Conservation (phyloP, 768 basidiomycete genomes). For the Leucogyrophana mollusca region DNA sequence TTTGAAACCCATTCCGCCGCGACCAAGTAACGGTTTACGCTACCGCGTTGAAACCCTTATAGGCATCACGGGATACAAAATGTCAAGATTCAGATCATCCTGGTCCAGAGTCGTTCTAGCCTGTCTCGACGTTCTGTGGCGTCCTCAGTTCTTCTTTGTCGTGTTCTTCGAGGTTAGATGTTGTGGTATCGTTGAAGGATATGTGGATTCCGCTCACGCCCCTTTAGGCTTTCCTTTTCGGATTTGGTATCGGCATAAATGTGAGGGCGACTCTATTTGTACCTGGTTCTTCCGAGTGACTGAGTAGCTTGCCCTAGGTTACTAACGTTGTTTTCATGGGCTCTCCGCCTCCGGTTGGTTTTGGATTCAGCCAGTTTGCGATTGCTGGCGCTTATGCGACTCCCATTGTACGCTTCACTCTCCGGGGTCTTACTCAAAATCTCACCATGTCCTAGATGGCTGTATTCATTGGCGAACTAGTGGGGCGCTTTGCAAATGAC, state of each 20-base stretch:
- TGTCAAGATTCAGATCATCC: conserved; percentile 43
- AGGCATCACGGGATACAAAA: conserved; percentile 45
- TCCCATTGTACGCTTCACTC: conserved; percentile 34
- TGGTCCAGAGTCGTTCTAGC: conserved; percentile 35
- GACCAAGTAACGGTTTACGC: conserved; percentile 28
- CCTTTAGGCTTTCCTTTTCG: conserved; percentile 41
- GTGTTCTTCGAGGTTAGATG: conserved; percentile 37
- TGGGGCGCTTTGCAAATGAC: conserved; percentile 52
- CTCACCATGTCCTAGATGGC: conserved; percentile 35
- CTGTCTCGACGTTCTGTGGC: conserved; percentile 43
- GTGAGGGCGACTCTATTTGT: conserved; percentile 18
- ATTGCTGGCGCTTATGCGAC: conserved; percentile 44
- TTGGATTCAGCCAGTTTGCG: conserved; percentile 40
- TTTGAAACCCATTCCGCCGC: conserved; percentile 27
- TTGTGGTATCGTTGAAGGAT: not conserved
- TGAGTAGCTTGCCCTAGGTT: conserved; percentile 30
- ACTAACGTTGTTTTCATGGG: conserved; percentile 58
- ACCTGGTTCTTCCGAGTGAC: too few species aligned
- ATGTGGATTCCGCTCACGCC: not conserved
- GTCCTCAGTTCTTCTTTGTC: conserved; percentile 45
- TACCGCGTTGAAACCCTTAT: conserved; percentile 47
- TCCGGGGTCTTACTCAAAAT: not conserved
- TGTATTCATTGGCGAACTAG: conserved; percentile 50
- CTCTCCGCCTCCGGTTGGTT: conserved; percentile 43
- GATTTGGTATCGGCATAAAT: conserved; percentile 48